Conservation (phyloP, 495 filamentous ascomycete species). For the Polyplosphaeria fusca region DNA sequence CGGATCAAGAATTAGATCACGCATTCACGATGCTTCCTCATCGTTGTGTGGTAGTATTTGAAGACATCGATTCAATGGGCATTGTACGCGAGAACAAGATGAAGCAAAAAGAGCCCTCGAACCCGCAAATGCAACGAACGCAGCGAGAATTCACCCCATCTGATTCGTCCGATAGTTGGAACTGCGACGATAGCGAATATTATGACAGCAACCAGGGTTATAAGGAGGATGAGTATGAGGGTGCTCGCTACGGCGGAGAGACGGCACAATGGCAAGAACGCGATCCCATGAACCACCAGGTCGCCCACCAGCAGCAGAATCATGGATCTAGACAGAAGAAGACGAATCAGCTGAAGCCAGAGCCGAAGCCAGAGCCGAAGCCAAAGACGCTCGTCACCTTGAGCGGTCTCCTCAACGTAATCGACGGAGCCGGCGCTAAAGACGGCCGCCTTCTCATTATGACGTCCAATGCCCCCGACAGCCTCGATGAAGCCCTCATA, state of each 20-base stretch:
- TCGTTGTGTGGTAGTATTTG: conserved; percentile 63
- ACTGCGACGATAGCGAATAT: neutral
- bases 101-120: neutral
- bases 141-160: neutral
- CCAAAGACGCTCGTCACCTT: conserved; percentile 64
- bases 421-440: conserved; percentile 76
- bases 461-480: conserved; percentile 78
- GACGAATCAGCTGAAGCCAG: conserved; percentile 67
- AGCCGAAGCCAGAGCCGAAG: too few relatives aligned
- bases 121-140: neutral
- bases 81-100: conserved; percentile 36
- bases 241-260: too few relatives aligned
- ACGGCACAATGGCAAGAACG: too few relatives aligned
- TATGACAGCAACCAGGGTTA: neutral
- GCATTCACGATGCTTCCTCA: conserved; percentile 40
- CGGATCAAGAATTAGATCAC: neutral
- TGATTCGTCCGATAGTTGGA: neutral
- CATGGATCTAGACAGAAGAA: conserved; percentile 54
- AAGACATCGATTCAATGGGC: conserved; percentile 66
- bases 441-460: conserved; percentile 83
- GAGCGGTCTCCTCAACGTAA: conserved; percentile 78
- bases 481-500: conserved; percentile 71
- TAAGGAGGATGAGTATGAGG: neutral
- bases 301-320: neutral
- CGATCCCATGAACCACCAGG: neutral